Percentiles rank a stretch among this genome's conserved stretches.
Evolutionary conservation across 148 eudicot species (phyloP).

Genomic region (Diospyros kaki): DNA sequence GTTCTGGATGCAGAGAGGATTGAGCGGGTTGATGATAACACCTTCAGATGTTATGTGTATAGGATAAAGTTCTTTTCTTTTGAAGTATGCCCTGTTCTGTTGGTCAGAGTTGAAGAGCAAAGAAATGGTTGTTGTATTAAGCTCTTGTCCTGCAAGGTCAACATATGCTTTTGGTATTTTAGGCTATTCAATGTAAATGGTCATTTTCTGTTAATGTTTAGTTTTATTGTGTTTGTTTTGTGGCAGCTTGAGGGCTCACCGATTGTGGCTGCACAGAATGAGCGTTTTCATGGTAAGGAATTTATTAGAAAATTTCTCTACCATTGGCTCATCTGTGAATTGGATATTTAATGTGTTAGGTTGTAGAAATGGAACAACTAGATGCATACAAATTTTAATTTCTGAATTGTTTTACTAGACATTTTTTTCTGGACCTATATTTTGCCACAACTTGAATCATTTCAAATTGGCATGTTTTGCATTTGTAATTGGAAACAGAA

Average conservation of each 20-base stretch:
- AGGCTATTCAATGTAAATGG: background rate
- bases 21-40: constrained; percentile 74
- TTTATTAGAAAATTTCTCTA: background rate
- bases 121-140: constrained; percentile 74
- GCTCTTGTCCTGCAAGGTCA: constrained; percentile 81
- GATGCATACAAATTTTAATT: too few species aligned
- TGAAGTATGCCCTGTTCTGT: constrained; percentile 88
- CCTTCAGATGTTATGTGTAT: constrained; percentile 80
- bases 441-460: too few species aligned
- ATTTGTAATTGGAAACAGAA: too few species aligned
- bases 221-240: constrained; percentile 7
- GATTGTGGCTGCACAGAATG: constrained; percentile 82
- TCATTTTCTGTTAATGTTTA: constrained; percentile 5
- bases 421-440: too few species aligned
- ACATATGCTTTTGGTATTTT: background rate
- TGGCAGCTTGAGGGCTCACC: constrained; percentile 89
- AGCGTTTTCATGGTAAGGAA: constrained; percentile 72
- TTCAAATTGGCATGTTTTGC: too few species aligned
- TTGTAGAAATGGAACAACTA: too few species aligned
- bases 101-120: constrained; percentile 73
- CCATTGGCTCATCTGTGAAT: background rate
- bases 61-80: constrained; percentile 76
- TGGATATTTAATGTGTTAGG: background rate
- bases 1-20: constrained; percentile 92
- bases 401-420: too few species aligned